Conservation (phyloP, 2,329 filamentous ascomycete genomes). For the Aspergillus sp. region DNA sequence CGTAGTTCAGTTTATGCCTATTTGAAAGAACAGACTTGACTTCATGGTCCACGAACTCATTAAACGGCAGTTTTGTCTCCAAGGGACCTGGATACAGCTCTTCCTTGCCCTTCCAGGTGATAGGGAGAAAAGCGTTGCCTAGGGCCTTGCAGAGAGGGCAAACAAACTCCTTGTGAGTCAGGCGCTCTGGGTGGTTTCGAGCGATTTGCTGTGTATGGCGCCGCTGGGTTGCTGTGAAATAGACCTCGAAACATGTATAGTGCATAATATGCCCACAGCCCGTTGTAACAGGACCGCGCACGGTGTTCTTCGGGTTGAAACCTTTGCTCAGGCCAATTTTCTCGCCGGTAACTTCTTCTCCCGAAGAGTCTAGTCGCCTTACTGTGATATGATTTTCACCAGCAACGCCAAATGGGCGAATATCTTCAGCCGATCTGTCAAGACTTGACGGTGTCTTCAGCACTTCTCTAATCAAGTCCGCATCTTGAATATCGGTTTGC, state of each 20-base stretch:
- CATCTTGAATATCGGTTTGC: slow-evolving; percentile 78
- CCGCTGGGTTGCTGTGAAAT: slow-evolving; percentile 78
- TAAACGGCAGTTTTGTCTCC: slow-evolving; percentile 60
- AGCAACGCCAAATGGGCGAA: slow-evolving; percentile 88
- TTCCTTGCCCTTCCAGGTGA: slow-evolving; percentile 91
- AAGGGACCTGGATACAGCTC: slow-evolving; percentile 78
- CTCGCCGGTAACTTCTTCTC: slow-evolving; percentile 70
- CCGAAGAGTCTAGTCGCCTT: slow-evolving; percentile 71
- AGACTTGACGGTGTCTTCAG: slow-evolving; percentile 75
- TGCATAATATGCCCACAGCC: slow-evolving; percentile 99
- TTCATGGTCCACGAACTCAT: slow-evolving; percentile 65
- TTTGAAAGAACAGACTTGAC: slow-evolving; percentile 52
- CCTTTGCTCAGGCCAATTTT: slow-evolving; percentile 85
- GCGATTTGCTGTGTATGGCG: slow-evolving; percentile 92
- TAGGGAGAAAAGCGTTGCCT: slow-evolving; percentile 90
- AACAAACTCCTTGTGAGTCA: slow-evolving; percentile 81
- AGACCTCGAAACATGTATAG: slow-evolving; percentile 90
- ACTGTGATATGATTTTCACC: slow-evolving; percentile 79
- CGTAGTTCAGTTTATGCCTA: slow-evolving; percentile 50
- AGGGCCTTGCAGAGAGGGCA: slow-evolving; percentile 96
- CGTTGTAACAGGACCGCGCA: slow-evolving; percentile 76
- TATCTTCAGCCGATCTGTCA: slow-evolving; percentile 77
- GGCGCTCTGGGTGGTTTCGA: slow-evolving; percentile 83
- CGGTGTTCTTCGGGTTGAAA: slow-evolving; percentile 68
- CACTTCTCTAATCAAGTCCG: slow-evolving; percentile 81